These are phyloP conservation scores for Geotrichum europaeum DNA, from an alignment of 1,139 yeast species.

Conservation along the genomic window DNA sequence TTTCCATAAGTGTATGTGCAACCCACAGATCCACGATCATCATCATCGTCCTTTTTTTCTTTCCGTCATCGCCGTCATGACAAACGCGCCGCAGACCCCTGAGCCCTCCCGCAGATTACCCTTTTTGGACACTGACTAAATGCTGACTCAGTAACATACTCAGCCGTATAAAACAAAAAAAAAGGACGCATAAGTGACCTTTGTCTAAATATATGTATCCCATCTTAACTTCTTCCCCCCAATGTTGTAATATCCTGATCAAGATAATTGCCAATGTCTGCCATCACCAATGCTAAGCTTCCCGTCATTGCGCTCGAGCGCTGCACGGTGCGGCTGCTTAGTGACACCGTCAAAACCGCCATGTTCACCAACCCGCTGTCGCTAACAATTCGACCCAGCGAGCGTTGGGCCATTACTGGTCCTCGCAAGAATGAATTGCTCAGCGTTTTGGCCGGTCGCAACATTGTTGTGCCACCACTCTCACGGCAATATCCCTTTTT, in stretches of 20 bases:
- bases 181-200: too few relatives aligned
- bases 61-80: not conserved
- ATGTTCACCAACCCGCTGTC: constrained; percentile 28
- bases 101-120: not conserved
- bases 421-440: constrained; percentile 42
- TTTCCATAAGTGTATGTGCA: not conserved
- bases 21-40: not conserved
- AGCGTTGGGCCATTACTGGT: constrained; percentile 51
- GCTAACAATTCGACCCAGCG: constrained; percentile 32
- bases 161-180: not conserved
- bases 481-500: constrained; percentile 53
- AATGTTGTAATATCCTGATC: not conserved
- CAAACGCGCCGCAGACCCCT: not conserved
- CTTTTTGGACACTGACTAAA: not conserved
- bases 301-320: constrained; percentile 17
- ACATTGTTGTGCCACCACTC: constrained; percentile 47
- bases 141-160: not conserved
- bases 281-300: not conserved
- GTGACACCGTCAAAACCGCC: constrained; percentile 18
- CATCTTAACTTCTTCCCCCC: not conserved
- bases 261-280: not conserved
- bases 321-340: constrained; percentile 24
- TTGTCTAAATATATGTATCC: too few relatives aligned
- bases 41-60: not conserved
- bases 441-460: constrained; percentile 42